Conservation (phyloP, 176 grass and related monocot species). For the Eragrostis curvula region DNA sequence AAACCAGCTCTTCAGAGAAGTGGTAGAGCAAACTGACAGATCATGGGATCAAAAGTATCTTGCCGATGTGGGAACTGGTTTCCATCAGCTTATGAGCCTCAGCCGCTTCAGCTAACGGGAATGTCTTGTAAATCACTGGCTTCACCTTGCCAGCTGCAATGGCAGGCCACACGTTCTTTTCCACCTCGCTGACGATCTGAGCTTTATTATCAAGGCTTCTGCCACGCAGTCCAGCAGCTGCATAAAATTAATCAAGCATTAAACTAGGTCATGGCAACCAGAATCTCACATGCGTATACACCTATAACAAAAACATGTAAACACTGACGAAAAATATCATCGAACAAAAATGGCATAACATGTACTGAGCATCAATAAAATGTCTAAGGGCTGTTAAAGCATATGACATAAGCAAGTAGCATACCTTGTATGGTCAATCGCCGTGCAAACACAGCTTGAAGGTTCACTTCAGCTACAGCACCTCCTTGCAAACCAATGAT, state of each 20-base stretch:
- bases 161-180: constrained; percentile 83
- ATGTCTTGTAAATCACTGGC: constrained; percentile 67
- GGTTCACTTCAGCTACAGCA: constrained; percentile 51
- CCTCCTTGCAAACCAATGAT: constrained; percentile 86
- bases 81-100: constrained; percentile 89
- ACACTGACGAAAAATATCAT: not conserved
- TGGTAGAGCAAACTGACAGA: not conserved
- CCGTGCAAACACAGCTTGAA: constrained; percentile 61
- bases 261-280: not conserved
- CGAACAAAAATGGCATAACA: not conserved
- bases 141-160: constrained; percentile 71
- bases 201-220: constrained; percentile 76
- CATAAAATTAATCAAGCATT: constrained; percentile 4
- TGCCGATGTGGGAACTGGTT: constrained; percentile 74
- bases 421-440: constrained; percentile 85
- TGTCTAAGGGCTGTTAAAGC: not conserved
- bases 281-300: not conserved
- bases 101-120: constrained; percentile 67
- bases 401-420: not conserved
- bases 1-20: not conserved
- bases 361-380: not conserved
- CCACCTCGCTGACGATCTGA: constrained; percentile 68
- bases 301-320: not conserved
- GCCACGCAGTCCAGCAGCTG: constrained; percentile 71
- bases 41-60: constrained; percentile 88